Evolutionary conservation across 345 rosid species (phyloP).

Genomic region (Lepidium africanum): DNA sequence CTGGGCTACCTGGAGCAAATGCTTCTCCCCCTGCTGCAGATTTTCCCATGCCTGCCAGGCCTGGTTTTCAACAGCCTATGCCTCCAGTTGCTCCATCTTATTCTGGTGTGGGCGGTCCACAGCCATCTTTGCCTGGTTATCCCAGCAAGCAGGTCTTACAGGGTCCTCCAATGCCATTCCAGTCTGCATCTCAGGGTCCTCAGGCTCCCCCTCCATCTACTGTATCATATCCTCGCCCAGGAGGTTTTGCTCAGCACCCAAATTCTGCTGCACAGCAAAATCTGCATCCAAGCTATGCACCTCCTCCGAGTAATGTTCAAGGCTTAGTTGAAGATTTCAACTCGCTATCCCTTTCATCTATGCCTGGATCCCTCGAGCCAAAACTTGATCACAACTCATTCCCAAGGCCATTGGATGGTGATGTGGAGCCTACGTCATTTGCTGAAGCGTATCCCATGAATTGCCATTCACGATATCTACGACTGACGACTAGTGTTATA

Average conservation of each 20-base stretch:
- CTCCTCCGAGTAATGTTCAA: constrained; percentile 64
- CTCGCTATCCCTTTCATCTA: constrained; percentile 62
- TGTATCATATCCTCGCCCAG: constrained; percentile 43
- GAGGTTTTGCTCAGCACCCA: constrained; percentile 44
- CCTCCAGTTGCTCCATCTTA: constrained; percentile 34
- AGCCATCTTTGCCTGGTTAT: constrained; percentile 59
- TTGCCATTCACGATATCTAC: constrained; percentile 74
- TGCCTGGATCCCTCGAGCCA: constrained; percentile 76
- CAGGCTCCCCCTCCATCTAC: constrained; percentile 15
- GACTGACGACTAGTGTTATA: constrained; percentile 80
- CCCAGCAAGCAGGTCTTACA: constrained; percentile 43
- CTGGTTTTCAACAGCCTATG: constrained; percentile 48
- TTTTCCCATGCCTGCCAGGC: constrained; percentile 31
- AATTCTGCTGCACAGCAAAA: constrained; percentile 45
- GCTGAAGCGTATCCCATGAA: constrained; percentile 64
- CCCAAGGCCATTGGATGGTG: constrained; percentile 96
- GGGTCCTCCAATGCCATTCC: constrained; percentile 43
- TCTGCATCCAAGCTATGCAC: constrained; percentile 47
- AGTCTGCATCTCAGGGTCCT: constrained; percentile 51
- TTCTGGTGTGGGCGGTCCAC: constrained; percentile 36
- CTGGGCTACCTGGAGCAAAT: constrained; percentile 32
- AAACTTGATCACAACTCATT: constrained; percentile 70
- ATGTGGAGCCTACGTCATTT: constrained; percentile 68
- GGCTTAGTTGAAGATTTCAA: constrained; percentile 83
- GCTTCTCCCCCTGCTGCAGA: constrained; percentile 35